phyloP scores from a whole-genome alignment of 208 protist species.

The Leishmania tarentolae region DNA sequence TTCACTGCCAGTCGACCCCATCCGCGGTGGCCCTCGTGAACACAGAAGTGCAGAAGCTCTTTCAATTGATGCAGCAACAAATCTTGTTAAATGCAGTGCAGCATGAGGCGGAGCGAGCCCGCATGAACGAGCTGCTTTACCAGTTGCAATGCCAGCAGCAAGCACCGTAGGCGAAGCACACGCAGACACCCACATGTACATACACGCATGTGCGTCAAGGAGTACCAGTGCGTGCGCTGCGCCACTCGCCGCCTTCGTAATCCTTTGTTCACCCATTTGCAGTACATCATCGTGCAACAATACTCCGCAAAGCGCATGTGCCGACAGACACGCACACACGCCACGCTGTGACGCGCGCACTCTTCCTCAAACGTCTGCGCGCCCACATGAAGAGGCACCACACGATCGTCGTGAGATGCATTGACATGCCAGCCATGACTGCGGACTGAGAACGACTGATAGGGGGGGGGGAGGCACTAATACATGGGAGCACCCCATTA shows the following conservation, averaged over 20 bases:
- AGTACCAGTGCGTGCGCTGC: background rate
- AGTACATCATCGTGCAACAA: background rate
- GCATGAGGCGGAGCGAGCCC: conserved; percentile 57
- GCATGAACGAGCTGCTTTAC: conserved; percentile 58
- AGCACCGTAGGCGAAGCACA: conserved; percentile 1
- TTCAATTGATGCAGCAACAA: conserved; percentile 50
- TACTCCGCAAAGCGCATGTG: background rate
- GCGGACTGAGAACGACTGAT: background rate
- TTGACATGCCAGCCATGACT: background rate
- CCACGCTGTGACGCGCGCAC: background rate
- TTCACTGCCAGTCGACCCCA: background rate
- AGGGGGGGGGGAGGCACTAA: background rate
- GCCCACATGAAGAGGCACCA: background rate
- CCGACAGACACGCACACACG: background rate
- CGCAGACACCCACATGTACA: background rate
- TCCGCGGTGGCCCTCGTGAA: conserved; percentile 32
- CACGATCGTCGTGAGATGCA: background rate
- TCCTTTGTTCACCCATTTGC: background rate
- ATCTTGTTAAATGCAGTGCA: conserved; percentile 44
- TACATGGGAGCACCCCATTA: background rate
- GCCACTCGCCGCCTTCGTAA: background rate
- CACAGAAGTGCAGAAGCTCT: conserved; percentile 49
- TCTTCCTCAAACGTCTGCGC: background rate
- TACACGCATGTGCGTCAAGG: background rate
- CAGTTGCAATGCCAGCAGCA: conserved; percentile 9